Percentiles rank a stretch among this genome's conserved stretches.
Evolutionary conservation across 2,329 filamentous ascomycete genomes (phyloP).

Genomic region (Penicillium sp.): DNA sequence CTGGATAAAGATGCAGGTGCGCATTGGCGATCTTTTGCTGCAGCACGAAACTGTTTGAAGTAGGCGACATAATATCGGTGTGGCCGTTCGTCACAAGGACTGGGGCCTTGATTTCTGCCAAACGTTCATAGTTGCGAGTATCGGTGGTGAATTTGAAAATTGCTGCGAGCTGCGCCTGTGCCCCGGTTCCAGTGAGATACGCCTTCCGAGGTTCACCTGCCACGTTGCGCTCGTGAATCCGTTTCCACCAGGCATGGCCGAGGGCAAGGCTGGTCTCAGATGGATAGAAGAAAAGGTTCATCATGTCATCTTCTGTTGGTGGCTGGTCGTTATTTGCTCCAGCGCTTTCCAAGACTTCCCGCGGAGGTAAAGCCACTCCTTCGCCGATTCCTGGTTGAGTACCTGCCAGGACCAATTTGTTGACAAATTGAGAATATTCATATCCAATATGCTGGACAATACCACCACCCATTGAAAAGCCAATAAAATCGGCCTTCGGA

Average conservation of each 20-base stretch:
- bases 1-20: slow-evolving; percentile 13
- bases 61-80: slow-evolving; percentile 12
- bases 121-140: slow-evolving; percentile 12
- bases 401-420: slow-evolving; percentile 14
- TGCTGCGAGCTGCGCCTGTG: slow-evolving; percentile 11
- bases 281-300: slow-evolving; percentile 12
- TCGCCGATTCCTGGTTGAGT: slow-evolving; percentile 13
- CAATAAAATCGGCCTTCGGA: slow-evolving; percentile 12
- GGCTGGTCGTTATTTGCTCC: slow-evolving; percentile 13
- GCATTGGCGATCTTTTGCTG: slow-evolving; percentile 13
- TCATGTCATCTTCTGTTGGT: slow-evolving; percentile 15
- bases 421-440: slow-evolving; percentile 10
- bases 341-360: slow-evolving; percentile 12
- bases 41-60: slow-evolving; percentile 13
- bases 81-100: slow-evolving; percentile 13
- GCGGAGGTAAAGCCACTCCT: slow-evolving; percentile 12
- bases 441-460: slow-evolving; percentile 10
- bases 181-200: slow-evolving; percentile 12
- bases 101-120: slow-evolving; percentile 13
- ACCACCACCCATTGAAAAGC: slow-evolving; percentile 13
- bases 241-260: slow-evolving; percentile 12
- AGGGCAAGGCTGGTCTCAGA: slow-evolving; percentile 14
- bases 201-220: slow-evolving; percentile 8
- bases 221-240: slow-evolving; percentile 12
- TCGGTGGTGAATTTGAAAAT: slow-evolving; percentile 15